Evolutionary conservation across 2,329 filamentous ascomycete genomes (phyloP), one percentile per base, ranked within the genome.

Genomic region (Neophaeococcomyces mojaviensis): DNA sequence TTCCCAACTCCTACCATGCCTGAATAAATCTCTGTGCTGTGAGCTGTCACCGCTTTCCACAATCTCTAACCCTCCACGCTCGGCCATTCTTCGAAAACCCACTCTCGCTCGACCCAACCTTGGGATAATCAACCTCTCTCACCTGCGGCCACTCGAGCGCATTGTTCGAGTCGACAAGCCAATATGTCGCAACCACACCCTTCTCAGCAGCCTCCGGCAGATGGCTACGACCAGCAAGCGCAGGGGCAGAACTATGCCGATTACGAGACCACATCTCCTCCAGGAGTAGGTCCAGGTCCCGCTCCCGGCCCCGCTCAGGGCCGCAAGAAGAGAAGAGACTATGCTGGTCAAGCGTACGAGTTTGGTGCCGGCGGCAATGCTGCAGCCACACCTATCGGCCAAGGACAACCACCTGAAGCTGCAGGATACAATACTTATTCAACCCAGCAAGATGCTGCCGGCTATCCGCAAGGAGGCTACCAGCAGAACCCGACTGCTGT

Each of bases 261-360:
- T 47, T 60, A 52, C 60, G 67, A 64, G 54, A 61, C 61, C 38
- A 59, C 58, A 8, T 39, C 43, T 16, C 43, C 43, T 32, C 43
- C 43, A n/a, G 43, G 43, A 7, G 43, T 46, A 39, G 43, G 20
- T 5, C 42, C 48, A 41, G 47, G 44, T n/a, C 45, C 43, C 42
- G 31, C 47, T n/a, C 52, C 49, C 33, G 58, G 53, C 15, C 53
- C 49, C 9, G 42, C 54, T 41, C 55, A 55, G 47, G 66, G 59
- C 47, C 64, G 64, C 35, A 64, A 59, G 73, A 96, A 95, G 79
- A 95, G 94, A 78, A 79, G 88, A 73, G 84, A 86, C 47, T 97
- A 97, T 71, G 92, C 92, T 45, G 87, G 87, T 47, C 86, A 94
- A 66, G 90, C 90, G 37, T 98, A 94, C 67, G 90, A 94, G 49